These are phyloP conservation scores for California macrophylla DNA, from an alignment of 441 rosid genomes.

Conservation along the genomic window DNA sequence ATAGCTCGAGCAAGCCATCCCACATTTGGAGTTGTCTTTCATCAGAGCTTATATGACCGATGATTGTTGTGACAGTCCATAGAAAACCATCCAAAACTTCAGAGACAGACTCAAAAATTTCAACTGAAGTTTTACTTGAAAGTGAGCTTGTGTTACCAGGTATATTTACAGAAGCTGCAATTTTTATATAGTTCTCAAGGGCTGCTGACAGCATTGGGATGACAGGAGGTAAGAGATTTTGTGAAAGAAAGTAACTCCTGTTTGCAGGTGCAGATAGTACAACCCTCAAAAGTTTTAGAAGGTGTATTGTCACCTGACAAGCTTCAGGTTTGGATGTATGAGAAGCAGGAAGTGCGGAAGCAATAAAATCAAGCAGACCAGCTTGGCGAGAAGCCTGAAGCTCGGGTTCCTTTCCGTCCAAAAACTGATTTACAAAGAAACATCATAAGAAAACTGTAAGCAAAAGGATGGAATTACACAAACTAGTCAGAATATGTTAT, in stretches of 20 bases:
- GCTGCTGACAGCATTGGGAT: conserved; percentile 64
- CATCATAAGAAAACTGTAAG: conserved; percentile 16
- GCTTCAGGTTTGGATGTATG: conserved; percentile 77
- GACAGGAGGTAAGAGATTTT: conserved; percentile 68
- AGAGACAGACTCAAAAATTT: conserved; percentile 50
- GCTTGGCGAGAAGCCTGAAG: conserved; percentile 74
- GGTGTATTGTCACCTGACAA: conserved; percentile 62
- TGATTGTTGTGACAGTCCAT: conserved; percentile 44
- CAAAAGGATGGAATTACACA: neutral
- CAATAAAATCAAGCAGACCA: conserved; percentile 71
- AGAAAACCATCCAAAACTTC: conserved; percentile 65
- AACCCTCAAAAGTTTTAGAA: conserved; percentile 59
- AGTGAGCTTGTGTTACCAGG: conserved; percentile 30
- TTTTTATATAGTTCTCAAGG: conserved; percentile 67
- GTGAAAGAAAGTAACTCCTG: conserved; percentile 60
- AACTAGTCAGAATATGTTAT: neutral
- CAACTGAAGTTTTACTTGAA: conserved; percentile 49
- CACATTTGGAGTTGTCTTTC: conserved; percentile 53
- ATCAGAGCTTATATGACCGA: conserved; percentile 53
- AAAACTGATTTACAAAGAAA: conserved; percentile 37
- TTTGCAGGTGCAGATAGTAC: conserved; percentile 47
- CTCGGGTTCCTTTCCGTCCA: conserved; percentile 72
- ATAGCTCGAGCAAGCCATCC: conserved; percentile 62
- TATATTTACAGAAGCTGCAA: conserved; percentile 55
- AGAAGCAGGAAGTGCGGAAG: conserved; percentile 74